Percentiles rank a stretch among this genome's conserved stretches.
These are phyloP conservation scores for Hansenula anomala DNA, from an alignment of 1,139 yeast species.

Conservation along the genomic window DNA sequence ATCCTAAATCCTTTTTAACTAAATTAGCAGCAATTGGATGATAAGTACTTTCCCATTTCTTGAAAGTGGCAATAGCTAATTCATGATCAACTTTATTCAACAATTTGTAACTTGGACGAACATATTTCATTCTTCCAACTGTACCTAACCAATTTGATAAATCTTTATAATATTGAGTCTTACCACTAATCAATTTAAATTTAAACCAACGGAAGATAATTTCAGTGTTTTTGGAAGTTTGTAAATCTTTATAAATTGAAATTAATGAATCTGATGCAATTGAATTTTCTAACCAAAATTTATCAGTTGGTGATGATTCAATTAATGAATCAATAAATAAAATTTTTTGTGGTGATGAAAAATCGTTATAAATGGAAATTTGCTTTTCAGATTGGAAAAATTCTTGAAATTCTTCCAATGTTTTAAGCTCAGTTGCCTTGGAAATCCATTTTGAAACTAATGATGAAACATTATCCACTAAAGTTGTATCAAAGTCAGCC, in stretches of 20 bases:
- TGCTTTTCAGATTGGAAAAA: slow-evolving; percentile 25
- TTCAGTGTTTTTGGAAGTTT: slow-evolving; percentile 65
- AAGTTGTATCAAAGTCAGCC: slow-evolving; percentile 71
- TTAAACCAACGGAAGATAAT: slow-evolving; percentile 75
- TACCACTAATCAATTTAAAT: slow-evolving; percentile 49
- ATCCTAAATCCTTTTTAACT: slow-evolving; percentile 72
- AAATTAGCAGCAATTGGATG: slow-evolving; percentile 83
- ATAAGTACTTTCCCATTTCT: slow-evolving; percentile 50
- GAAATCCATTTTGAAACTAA: slow-evolving; percentile 66
- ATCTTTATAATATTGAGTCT: slow-evolving; percentile 39
- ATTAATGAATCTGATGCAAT: slow-evolving; percentile 26
- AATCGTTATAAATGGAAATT: slow-evolving; percentile 32
- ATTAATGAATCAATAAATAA: slow-evolving; percentile 74
- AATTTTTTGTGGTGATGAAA: slow-evolving; percentile 72
- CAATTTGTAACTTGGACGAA: slow-evolving; percentile 75
- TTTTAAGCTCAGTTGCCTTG: slow-evolving; percentile 14
- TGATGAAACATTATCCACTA: slow-evolving; percentile 67
- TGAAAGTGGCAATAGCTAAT: slow-evolving; percentile 63
- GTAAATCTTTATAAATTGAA: slow-evolving; percentile 24
- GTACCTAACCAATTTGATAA: slow-evolving; percentile 84
- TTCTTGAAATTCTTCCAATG: slow-evolving; percentile 22
- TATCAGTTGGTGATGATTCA: slow-evolving; percentile 16
- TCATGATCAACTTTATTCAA: slow-evolving; percentile 60
- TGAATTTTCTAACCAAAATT: slow-evolving; percentile 24
- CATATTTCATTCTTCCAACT: slow-evolving; percentile 94